Evolutionary conservation across 176 grass and related monocot species (phyloP), one percentile per base, ranked within the genome.

Genomic region (Raddia distichophylla): DNA sequence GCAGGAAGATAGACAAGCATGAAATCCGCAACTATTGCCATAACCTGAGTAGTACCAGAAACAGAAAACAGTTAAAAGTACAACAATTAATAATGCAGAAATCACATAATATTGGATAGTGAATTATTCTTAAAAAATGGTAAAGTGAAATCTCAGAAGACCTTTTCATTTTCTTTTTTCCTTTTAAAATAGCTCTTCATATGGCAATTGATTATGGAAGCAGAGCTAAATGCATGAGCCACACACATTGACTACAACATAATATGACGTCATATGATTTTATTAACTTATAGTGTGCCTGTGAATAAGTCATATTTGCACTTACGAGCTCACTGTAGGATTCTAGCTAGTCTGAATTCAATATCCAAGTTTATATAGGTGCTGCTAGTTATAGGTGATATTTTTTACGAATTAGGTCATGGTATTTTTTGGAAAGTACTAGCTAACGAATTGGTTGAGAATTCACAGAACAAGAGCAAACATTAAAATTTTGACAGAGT

Each of bases 1-100:
- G 96, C 96, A 69, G 96, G 96, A 85, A 98, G 90, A 86, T 94
- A 98, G 3, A 98, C 96, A 61, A 98, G 96, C 96, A 98, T 98
- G 77, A 95, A 82, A 83, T 98, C 93, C 18, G 93, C 96, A 44
- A 95, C 89, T 14, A 98, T 89, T 56, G 93, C 92, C 96, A 98
- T 98, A 67, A 93, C 76, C 96, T 98, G 70, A 33, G 71, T 73
- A 62, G 49, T 4, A 71, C 46, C 69, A 80, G 59, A 60, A 73
- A 17, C 4, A 82, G 66, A 34, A 73, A 71, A 55, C 4, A 77
- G 6, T 43, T 69, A 7, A 55, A 61, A 69, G 12, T 11, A 45
- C 16, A 64, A 11, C 50, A 76, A n/a, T 12, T 58, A 76, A n/a
- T 49, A 55, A 40, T 20, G 7, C 12, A 9, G 19, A 42, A 19